Evolutionary conservation across 371 early-diverging fungal genomes (phyloP).

Genomic region (Mucor saturninus): DNA sequence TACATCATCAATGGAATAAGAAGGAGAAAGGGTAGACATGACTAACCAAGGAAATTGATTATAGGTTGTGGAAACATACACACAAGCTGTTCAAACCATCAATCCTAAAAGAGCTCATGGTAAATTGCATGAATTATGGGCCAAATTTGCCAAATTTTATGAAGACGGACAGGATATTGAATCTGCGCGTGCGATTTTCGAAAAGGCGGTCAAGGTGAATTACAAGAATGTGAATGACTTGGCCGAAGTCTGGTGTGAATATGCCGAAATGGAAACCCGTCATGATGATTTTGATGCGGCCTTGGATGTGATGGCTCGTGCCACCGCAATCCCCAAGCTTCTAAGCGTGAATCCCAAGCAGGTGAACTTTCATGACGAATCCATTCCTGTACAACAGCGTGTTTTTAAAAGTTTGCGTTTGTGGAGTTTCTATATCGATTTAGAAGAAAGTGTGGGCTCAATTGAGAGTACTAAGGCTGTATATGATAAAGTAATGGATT

Average conservation of each 20-base stretch:
- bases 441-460: constrained; percentile 92
- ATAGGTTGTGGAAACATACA: constrained; percentile 75
- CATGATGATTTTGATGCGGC: constrained; percentile 73
- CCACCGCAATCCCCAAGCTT: constrained; percentile 67
- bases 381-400: constrained; percentile 78
- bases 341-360: constrained; percentile 43
- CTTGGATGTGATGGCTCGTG: constrained; percentile 77
- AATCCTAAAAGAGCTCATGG: constrained; percentile 82
- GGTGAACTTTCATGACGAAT: constrained; percentile 68
- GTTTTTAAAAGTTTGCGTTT: constrained; percentile 89
- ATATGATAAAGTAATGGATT: constrained; percentile 92
- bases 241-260: constrained; percentile 92
- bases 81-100: constrained; percentile 78
- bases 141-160: constrained; percentile 84
- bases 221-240: constrained; percentile 85
- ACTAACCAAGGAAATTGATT: background rate
- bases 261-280: constrained; percentile 91
- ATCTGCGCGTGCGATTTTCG: constrained; percentile 82
- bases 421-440: constrained; percentile 94
- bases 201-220: constrained; percentile 81
- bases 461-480: constrained; percentile 83
- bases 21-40: too few relatives aligned
- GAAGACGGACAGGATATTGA: constrained; percentile 68
- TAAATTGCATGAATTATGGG: constrained; percentile 83
- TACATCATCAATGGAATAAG: background rate